Percentiles rank a stretch among this genome's conserved stretches.
Conservation (phyloP, 1,284 basidiomycete genomes). For the Ganoderma multipileum region DNA sequence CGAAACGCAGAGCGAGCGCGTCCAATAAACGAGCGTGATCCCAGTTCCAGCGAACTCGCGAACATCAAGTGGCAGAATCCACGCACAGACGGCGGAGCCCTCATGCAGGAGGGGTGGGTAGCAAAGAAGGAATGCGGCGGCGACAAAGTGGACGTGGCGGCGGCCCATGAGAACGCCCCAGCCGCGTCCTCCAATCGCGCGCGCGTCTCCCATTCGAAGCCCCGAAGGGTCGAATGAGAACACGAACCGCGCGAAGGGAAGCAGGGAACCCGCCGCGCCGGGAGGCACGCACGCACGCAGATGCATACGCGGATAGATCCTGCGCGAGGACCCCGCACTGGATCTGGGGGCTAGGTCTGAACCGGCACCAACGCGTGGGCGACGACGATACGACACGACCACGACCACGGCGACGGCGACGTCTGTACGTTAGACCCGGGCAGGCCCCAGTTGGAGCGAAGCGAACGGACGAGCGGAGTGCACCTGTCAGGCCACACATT, state of each 20-base stretch:
- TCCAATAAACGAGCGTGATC: not conserved
- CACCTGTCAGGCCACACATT: not conserved
- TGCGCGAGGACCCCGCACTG: not conserved
- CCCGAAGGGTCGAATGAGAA: slow-evolving; percentile 6
- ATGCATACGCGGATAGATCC: not conserved
- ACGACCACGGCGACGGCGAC: not conserved
- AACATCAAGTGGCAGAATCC: not conserved
- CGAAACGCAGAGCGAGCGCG: not conserved
- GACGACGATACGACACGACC: not conserved
- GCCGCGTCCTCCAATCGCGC: slow-evolving; percentile 20
- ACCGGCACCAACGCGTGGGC: not conserved
- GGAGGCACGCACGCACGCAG: slow-evolving; percentile 3
- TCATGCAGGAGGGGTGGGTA: slow-evolving; percentile 1
- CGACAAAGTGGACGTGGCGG: slow-evolving; percentile 28
- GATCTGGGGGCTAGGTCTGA: slow-evolving; percentile 6
- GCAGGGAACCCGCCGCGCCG: slow-evolving; percentile 5
- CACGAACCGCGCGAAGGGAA: slow-evolving; percentile 6
- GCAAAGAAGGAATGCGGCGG: slow-evolving; percentile 12
- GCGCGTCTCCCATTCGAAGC: slow-evolving; percentile 5
- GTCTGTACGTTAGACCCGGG: not conserved
- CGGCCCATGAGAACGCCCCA: slow-evolving; percentile 23
- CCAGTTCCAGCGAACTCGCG: not conserved
- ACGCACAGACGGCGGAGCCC: not conserved
- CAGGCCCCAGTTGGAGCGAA: not conserved
- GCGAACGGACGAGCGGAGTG: slow-evolving; percentile 6